Base-by-base conservation (phyloP, 768 basidiomycete genomes). In the Glaciozyma martinii region DNA sequence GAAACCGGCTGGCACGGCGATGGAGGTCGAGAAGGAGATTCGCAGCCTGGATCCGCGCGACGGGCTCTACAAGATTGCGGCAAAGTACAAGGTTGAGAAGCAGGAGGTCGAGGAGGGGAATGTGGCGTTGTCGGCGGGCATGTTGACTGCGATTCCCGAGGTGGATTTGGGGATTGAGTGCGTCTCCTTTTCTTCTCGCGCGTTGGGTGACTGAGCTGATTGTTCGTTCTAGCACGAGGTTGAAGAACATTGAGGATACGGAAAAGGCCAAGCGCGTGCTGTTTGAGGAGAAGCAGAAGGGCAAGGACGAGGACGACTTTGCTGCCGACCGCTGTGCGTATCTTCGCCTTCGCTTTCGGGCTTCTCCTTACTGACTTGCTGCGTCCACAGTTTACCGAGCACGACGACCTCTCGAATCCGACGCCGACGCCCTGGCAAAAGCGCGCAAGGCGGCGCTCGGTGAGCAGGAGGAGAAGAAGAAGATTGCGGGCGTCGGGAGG, bases 101-200 rank as follows among this genome's bases (percentile, higher is more conserved):
- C 60, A 60, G 63, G 75, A 77, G 19, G 80, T 82, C 5, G 89
- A 95, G 65, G 93, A 93, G 66, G 95, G 94, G 12, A 95, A 84
- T 73, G 91, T 97, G 30, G 90, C 91, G 18, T 91, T 90, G 68
- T 91, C 89, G 71, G 74, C 94, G 76, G 85, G 89, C 5, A 99
- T 98, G 95, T 80, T 99, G 61, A 97, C 93, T 21, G 91, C 90
- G 43, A 98, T 99, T 72, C 95, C 94, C 0, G 95, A 98, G 75
- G 91, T 98, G 13, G 94, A 99, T 76, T 81, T 99, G 6, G 95
- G 95, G 62, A 95, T 98, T 87, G 92, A 99, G 93, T 97, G 71
- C 71, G 90, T 50, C 9, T 63, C n/a, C 3, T 50, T 10, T 18
- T 19, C 25, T 23, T 30, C 4, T 37, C 12, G 12, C 30, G 21